Evolutionary conservation across 495 filamentous ascomycete species (phyloP).

Genomic region (Neurospora hispaniola): DNA sequence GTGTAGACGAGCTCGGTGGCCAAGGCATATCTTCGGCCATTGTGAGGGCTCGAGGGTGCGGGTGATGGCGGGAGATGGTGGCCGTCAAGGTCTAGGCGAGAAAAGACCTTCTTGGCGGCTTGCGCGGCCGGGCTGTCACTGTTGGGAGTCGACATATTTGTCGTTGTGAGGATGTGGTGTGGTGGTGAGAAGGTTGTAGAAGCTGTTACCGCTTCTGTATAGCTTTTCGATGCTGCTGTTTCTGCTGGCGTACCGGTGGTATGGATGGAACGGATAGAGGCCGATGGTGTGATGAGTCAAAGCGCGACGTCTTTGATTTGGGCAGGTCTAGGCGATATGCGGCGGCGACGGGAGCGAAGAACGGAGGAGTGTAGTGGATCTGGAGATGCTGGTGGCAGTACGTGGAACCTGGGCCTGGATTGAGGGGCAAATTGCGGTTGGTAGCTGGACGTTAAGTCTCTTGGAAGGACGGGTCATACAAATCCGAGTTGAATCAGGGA

Average conservation of each 20-base stretch:
- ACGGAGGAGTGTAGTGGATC: not conserved
- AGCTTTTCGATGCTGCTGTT: not conserved
- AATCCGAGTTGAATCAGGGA: not conserved
- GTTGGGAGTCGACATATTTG: constrained; percentile 27
- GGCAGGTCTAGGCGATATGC: not conserved
- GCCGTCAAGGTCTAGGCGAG: constrained; percentile 72
- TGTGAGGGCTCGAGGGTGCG: constrained; percentile 80
- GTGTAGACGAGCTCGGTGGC: constrained; percentile 96
- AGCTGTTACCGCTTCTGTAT: not conserved
- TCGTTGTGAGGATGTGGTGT: not conserved
- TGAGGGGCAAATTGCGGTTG: not conserved
- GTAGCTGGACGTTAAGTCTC: not conserved
- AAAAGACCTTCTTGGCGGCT: constrained; percentile 54
- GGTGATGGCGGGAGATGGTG: constrained; percentile 90
- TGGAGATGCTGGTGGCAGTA: not conserved
- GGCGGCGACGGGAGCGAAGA: not conserved
- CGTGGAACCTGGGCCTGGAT: not conserved
- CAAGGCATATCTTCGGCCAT: constrained; percentile 74
- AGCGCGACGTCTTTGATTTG: not conserved
- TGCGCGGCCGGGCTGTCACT: constrained; percentile 15
- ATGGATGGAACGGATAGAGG: not conserved
- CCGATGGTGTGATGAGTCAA: not conserved
- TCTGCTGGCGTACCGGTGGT: not conserved
- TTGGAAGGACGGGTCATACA: not conserved
- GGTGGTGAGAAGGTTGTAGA: not conserved